These are phyloP conservation scores for Fraxinus americana DNA, from an alignment of 257 asterid species.

Conservation along the genomic window DNA sequence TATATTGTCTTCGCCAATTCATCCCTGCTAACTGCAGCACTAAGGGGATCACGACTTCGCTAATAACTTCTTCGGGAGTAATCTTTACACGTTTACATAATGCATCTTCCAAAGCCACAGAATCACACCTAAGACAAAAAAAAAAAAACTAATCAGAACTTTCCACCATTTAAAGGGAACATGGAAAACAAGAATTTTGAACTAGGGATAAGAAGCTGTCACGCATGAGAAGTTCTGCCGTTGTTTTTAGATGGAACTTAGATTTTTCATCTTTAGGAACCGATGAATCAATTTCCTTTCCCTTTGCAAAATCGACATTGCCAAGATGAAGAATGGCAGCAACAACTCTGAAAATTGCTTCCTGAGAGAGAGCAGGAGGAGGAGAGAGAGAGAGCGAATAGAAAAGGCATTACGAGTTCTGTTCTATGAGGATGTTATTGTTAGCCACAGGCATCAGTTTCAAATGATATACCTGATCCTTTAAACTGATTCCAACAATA, in stretches of 20 bases:
- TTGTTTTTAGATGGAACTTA: constrained; percentile 78
- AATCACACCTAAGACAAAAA: constrained; percentile 81
- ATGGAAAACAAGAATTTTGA: constrained; percentile 31
- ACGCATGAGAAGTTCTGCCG: constrained; percentile 88
- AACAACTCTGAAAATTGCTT: constrained; percentile 94
- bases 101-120: constrained; percentile 85
- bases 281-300: constrained; percentile 88
- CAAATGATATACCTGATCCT: constrained; percentile 64
- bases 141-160: constrained; percentile 25
- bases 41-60: constrained; percentile 94
- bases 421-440: background rate
- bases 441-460: constrained; percentile 8
- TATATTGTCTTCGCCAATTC: constrained; percentile 93
- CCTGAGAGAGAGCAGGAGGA: constrained; percentile 50
- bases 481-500: constrained; percentile 84
- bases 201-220: constrained; percentile 38
- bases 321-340: constrained; percentile 96
- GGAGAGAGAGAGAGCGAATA: constrained; percentile 19
- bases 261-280: constrained; percentile 80
- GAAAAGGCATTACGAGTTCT: constrained; percentile 10
- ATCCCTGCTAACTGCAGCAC: constrained; percentile 89
- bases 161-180: constrained; percentile 33
- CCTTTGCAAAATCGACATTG: constrained; percentile 85
- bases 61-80: constrained; percentile 97
- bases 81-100: constrained; percentile 95